These are phyloP conservation scores for Entomortierella beljakovae DNA, from an alignment of 192 early-diverging fungal genomes.

Conservation along the genomic window DNA sequence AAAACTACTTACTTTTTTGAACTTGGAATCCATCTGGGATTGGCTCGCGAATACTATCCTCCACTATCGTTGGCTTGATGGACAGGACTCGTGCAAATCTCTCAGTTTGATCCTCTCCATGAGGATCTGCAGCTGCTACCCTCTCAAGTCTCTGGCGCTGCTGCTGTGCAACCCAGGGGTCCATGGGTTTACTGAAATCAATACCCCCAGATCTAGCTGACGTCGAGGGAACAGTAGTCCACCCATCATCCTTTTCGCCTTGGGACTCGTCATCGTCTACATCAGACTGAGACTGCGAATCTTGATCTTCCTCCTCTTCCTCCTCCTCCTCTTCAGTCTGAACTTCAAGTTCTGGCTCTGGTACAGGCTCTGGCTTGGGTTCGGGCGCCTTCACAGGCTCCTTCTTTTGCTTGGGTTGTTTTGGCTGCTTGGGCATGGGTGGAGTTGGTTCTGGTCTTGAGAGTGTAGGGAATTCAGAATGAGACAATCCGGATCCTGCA, in stretches of 20 bases:
- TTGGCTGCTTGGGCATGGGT: conserved; percentile 33
- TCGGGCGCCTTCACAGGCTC: conserved; percentile 15
- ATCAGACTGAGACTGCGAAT: background rate
- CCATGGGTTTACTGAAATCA: conserved; percentile 52
- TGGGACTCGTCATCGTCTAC: background rate
- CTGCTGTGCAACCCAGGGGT: conserved; percentile 51
- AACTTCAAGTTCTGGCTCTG: conserved; percentile 15
- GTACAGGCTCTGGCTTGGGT: conserved; percentile 2
- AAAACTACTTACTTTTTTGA: conserved; percentile 37
- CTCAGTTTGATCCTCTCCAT: conserved; percentile 39
- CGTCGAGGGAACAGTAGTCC: conserved; percentile 39
- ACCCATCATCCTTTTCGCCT: conserved; percentile 28
- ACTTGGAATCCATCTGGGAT: conserved; percentile 45
- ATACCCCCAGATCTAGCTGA: conserved; percentile 38
- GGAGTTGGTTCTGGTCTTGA: conserved; percentile 21
- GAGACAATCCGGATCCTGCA: conserved; percentile 37
- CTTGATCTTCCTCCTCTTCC: conserved; percentile 5
- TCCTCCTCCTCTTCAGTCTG: conserved; percentile 19
- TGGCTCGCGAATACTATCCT: conserved; percentile 35
- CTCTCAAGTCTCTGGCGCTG: conserved; percentile 32
- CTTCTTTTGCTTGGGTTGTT: conserved; percentile 33
- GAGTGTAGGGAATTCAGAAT: conserved; percentile 46
- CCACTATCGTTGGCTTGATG: conserved; percentile 46
- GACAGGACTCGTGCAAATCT: conserved; percentile 45
- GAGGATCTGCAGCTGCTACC: conserved; percentile 39